Evolutionary conservation across 306 rosid genomes (phyloP), one percentile per base, ranked within the genome.

Genomic region (Senna siamea): DNA sequence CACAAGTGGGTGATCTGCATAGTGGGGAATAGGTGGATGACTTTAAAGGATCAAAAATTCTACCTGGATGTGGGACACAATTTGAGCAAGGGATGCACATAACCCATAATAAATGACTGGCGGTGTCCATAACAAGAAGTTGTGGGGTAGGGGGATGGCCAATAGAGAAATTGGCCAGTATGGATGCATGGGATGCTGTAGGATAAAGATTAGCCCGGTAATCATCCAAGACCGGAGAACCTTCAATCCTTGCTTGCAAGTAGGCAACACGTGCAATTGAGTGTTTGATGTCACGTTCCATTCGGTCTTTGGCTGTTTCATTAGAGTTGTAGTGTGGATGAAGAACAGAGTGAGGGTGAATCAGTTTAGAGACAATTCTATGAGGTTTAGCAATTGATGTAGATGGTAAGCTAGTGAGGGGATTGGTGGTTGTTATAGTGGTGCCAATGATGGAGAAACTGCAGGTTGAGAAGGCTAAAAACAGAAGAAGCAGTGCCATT

Each of bases 91-190:
- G 86, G 44, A 35, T 43, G 79, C 90, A 83, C 78, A 81, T 83
- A n/a, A 79, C 6, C 90, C 90, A 86, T 7, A 79, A 65, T 6
- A 65, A 2, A 17, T 14, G 23, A 66, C 87, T 82, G 23, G 51
- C 85, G 0, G 87, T 86, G 79, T 86, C 89, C 50, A 84, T 11
- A 0, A 63, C 12, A 19, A 76, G 46, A 64, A 87, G 79, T 38
- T 87, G 86, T 64, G 85, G 79, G 28, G 48, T 13, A 1, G 86
- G 85, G 14, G 88, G 86, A n/a, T 79, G 81, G 32, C 90, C 90
- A 15, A 84, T 48, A 28, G 90, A 84, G 77, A 84, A 6, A 43
- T 79, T 84, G 28, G 78, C 88, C 10, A 74, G 14, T 8, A 84
- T 17, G 6, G 70, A 3, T 32, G 56, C 5, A 19, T 68, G 59